Evolutionary conservation across 176 grass and related monocot species (phyloP).

Genomic region (Carex pumila): DNA sequence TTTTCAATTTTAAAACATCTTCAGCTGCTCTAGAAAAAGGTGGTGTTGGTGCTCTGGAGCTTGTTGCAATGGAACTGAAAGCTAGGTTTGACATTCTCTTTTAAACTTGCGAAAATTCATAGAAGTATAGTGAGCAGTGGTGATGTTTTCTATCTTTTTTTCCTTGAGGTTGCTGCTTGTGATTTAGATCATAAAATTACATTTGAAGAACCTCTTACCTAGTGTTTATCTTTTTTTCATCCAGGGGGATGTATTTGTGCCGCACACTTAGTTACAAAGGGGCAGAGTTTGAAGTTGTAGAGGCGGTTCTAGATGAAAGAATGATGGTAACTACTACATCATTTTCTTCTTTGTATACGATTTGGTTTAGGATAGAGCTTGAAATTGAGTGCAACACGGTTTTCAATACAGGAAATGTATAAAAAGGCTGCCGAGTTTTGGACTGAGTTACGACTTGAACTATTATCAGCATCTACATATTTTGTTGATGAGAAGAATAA

Average conservation of each 20-base stretch:
- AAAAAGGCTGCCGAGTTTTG: conserved; percentile 80
- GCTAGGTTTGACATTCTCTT: conserved; percentile 55
- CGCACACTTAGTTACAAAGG: conserved; percentile 96
- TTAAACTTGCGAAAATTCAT: neutral
- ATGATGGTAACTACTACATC: conserved; percentile 66
- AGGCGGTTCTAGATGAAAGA: conserved; percentile 78
- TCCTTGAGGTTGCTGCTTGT: neutral
- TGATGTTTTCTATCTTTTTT: neutral
- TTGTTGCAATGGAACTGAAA: conserved; percentile 99
- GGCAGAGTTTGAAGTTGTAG: conserved; percentile 87
- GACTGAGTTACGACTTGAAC: conserved; percentile 75
- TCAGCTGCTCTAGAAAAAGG: conserved; percentile 97
- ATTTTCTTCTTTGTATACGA: conserved; percentile 8
- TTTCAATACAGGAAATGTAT: conserved; percentile 72
- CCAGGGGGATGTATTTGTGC: conserved; percentile 97
- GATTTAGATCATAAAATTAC: neutral
- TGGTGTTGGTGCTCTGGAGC: conserved; percentile 97
- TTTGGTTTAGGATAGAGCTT: conserved; percentile 8
- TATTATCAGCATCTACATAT: conserved; percentile 73
- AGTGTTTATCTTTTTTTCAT: conserved; percentile 26
- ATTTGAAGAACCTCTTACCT: conserved; percentile 1
- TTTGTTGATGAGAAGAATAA: conserved; percentile 62
- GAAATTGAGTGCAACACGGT: conserved; percentile 13
- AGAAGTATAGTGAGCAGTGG: neutral
- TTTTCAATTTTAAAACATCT: conserved; percentile 21